These are phyloP conservation scores for Botrytis elliptica DNA, from an alignment of 2,329 filamentous ascomycete species.

Conservation along the genomic window DNA sequence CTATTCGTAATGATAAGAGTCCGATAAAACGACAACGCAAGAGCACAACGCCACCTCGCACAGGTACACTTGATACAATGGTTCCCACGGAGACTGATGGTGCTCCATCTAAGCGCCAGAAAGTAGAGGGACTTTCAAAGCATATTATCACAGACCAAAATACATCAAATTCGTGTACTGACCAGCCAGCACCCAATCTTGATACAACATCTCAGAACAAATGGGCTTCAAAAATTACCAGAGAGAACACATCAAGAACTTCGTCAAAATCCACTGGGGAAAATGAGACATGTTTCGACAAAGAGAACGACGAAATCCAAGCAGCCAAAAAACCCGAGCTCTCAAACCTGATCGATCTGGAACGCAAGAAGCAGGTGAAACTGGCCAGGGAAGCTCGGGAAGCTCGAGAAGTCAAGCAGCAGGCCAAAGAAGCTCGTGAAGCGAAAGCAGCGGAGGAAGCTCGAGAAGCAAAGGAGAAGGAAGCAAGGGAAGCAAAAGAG, in stretches of 20 bases:
- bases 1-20: slow-evolving; percentile 48
- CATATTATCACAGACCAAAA: slow-evolving; percentile 30
- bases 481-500: slow-evolving; percentile 40
- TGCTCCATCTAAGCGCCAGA: slow-evolving; percentile 54
- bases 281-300: slow-evolving; percentile 40
- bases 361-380: slow-evolving; percentile 30
- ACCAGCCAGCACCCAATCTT: slow-evolving; percentile 27
- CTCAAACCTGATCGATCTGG: slow-evolving; percentile 27
- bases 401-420: slow-evolving; percentile 38
- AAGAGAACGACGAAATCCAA: slow-evolving; percentile 34
- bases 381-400: slow-evolving; percentile 37
- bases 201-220: slow-evolving; percentile 31
- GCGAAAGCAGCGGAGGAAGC: slow-evolving; percentile 31
- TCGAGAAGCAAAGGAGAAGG: slow-evolving; percentile 35
- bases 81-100: slow-evolving; percentile 54
- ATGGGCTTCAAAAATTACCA: neutral
- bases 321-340: slow-evolving; percentile 37
- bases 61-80: slow-evolving; percentile 44
- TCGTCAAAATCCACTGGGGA: neutral
- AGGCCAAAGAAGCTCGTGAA: slow-evolving; percentile 28
- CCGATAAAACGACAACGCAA: slow-evolving; percentile 57
- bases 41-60: slow-evolving; percentile 57
- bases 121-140: slow-evolving; percentile 46
- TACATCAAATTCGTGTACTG: slow-evolving; percentile 34
- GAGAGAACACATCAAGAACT: neutral